A percentile compares a stretch with the other conserved stretches of the same genome.
These are phyloP conservation scores for Mortierella hygrophila DNA, from an alignment of 192 early-diverging fungal species.

Conservation along the genomic window DNA sequence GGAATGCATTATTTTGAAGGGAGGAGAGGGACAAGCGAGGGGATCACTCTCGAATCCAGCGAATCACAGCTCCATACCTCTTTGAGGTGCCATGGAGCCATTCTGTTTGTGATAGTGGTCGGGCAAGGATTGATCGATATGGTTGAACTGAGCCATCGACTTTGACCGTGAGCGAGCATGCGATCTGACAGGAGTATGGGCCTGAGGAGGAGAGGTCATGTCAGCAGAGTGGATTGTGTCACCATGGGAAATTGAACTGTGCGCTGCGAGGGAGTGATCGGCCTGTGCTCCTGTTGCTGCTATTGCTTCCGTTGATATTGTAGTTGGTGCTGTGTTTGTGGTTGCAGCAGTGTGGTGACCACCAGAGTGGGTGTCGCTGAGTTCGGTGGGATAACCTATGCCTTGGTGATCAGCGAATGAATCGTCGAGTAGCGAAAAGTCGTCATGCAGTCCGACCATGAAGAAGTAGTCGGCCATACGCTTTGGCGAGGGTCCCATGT, in stretches of 20 bases:
- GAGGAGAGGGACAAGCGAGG: not conserved
- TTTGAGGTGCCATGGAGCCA: not conserved
- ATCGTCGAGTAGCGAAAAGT: slow-evolving; percentile 3
- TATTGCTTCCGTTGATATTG: slow-evolving; percentile 13
- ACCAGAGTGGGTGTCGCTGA: not conserved
- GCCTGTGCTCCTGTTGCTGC: slow-evolving; percentile 9
- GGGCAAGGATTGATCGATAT: not conserved
- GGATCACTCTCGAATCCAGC: not conserved
- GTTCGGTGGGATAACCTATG: not conserved
- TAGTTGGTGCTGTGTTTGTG: slow-evolving; percentile 12
- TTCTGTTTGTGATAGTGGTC: slow-evolving; percentile 7
- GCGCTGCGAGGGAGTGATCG: not conserved
- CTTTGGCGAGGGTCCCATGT: slow-evolving; percentile 21
- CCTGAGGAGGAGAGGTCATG: not conserved
- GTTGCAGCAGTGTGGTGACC: not conserved
- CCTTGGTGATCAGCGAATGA: not conserved
- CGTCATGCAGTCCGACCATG: slow-evolving; percentile 48
- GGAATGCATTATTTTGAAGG: not conserved
- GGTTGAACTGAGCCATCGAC: slow-evolving; percentile 43
- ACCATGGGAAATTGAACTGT: slow-evolving; percentile 5
- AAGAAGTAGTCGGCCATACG: slow-evolving; percentile 56
- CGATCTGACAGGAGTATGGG: slow-evolving; percentile 13
- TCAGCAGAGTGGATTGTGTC: not conserved
- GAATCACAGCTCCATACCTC: slow-evolving; percentile 5
- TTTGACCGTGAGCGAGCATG: slow-evolving; percentile 41